Conservation (phyloP, 2,329 filamentous ascomycete genomes). For the Cryphonectria japonica region DNA sequence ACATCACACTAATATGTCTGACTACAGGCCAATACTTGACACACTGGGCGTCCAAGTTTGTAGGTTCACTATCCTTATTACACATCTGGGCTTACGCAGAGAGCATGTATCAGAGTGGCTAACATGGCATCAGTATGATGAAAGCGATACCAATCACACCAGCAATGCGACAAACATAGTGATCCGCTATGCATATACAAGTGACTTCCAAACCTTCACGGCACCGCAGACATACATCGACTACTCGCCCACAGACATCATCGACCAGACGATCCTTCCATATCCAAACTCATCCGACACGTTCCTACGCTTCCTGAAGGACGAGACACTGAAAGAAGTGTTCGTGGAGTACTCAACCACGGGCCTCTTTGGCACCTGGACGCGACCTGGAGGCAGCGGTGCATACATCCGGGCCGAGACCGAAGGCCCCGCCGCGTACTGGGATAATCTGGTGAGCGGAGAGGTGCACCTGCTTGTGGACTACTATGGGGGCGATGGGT, state of each 20-base stretch:
- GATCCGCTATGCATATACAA: constrained; percentile 60
- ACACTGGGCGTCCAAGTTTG: constrained; percentile 53
- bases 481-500: constrained; percentile 52
- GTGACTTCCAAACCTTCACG: constrained; percentile 58
- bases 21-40: constrained; percentile 48
- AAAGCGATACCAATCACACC: constrained; percentile 52
- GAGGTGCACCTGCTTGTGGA: constrained; percentile 55
- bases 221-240: constrained; percentile 55
- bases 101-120: neutral
- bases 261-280: constrained; percentile 60
- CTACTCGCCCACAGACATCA: constrained; percentile 50
- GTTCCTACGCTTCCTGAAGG: constrained; percentile 60
- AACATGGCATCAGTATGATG: constrained; percentile 43
- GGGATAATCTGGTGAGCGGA: constrained; percentile 45
- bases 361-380: constrained; percentile 58
- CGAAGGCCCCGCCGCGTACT: constrained; percentile 50
- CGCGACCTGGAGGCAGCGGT: constrained; percentile 47
- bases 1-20: constrained; percentile 19
- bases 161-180: constrained; percentile 48
- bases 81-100: neutral
- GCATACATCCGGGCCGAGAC: constrained; percentile 48
- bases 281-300: constrained; percentile 41
- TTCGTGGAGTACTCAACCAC: constrained; percentile 53
- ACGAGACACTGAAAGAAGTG: constrained; percentile 56
- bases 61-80: constrained; percentile 32